Evolutionary conservation across 1,284 basidiomycete genomes (phyloP).

Genomic region (Ustilago tritici): DNA sequence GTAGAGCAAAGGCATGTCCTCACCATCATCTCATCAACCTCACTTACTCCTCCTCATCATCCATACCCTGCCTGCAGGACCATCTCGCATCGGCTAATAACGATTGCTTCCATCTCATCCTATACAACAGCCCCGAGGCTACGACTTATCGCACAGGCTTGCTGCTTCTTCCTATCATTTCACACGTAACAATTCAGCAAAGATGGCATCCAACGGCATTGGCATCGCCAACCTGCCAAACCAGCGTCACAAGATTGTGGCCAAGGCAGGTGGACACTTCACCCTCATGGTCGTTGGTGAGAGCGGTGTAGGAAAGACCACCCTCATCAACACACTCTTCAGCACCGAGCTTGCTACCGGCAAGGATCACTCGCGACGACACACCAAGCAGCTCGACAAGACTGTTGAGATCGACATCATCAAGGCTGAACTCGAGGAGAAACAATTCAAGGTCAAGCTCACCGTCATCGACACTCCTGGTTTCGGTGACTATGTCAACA

Average conservation of each 20-base stretch:
- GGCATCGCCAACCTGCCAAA: slow-evolving; percentile 92
- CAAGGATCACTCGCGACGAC: slow-evolving; percentile 91
- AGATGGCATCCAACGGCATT: slow-evolving; percentile 56
- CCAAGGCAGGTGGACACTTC: slow-evolving; percentile 95
- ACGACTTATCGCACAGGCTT: neutral
- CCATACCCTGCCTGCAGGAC: neutral
- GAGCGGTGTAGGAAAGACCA: slow-evolving; percentile 71
- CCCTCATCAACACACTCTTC: slow-evolving; percentile 96
- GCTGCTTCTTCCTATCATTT: neutral
- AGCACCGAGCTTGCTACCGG: slow-evolving; percentile 92
- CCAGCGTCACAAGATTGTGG: slow-evolving; percentile 79
- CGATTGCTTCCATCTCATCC: neutral
- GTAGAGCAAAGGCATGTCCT: neutral
- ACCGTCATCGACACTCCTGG: slow-evolving; percentile 98
- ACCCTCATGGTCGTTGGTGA: slow-evolving; percentile 98
- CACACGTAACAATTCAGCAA: slow-evolving; percentile 6
- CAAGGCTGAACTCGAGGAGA: slow-evolving; percentile 89
- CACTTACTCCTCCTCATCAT: neutral
- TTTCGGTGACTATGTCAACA: slow-evolving; percentile 99
- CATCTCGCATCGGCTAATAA: neutral
- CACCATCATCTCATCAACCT: slow-evolving; percentile 1
- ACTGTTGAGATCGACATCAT: slow-evolving; percentile 81
- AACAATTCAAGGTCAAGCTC: slow-evolving; percentile 98
- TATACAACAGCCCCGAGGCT: neutral
- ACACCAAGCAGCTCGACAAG: slow-evolving; percentile 98